Evolutionary conservation across 2,329 filamentous ascomycete species (phyloP), one percentile per base, ranked within the genome.

Genomic region (Sporothrix brasiliensis): DNA sequence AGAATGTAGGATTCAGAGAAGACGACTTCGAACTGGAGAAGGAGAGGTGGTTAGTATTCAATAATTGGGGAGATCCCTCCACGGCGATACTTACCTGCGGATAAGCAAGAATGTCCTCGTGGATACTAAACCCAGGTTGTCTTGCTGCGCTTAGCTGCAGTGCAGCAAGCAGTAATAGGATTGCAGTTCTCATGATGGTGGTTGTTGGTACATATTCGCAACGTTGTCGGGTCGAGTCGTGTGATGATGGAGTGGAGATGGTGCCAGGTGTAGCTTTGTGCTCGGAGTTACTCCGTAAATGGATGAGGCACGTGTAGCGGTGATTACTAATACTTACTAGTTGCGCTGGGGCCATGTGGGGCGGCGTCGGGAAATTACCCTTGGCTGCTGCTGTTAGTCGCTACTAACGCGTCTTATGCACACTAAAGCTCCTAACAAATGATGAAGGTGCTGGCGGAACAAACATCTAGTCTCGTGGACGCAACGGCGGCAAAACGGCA

Each of bases 61-160:
- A 44, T 44, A 3, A 30, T 30, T 30, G 27, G 27, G 27, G 27
- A 24, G 24, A 24, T 34, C 34, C 34, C 34, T 34, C 34, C 3
- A 30, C 41, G 13, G 41, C 41, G 41, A 49, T 49, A 19, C 1
- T 73, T 83, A 94, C 92, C 86, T 95, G 92, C 13, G 94, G 94
- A 80, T 91, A 93, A 21, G 93, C 93, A 70, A 97, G 85, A 67
- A 97, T 80, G 78, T 97, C 94, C 77, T 97, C 92, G 76, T 95
- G 89, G 70, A 97, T 91, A 81, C 90, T 97, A 82, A 97, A 97
- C 69, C 83, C 81, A 9, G 81, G 82, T 60, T 85, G 83, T 60
- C 83, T 82, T 74, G 85, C 86, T 73, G 75, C 76, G 75, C 79
- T 81, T 41, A 86, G 80, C 78, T 81, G 83, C 74, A 82, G 74